Percentiles rank a stretch among this genome's conserved stretches.
Evolutionary conservation across 208 protist species (phyloP).

Genomic region (Crithidia thermophila): DNA sequence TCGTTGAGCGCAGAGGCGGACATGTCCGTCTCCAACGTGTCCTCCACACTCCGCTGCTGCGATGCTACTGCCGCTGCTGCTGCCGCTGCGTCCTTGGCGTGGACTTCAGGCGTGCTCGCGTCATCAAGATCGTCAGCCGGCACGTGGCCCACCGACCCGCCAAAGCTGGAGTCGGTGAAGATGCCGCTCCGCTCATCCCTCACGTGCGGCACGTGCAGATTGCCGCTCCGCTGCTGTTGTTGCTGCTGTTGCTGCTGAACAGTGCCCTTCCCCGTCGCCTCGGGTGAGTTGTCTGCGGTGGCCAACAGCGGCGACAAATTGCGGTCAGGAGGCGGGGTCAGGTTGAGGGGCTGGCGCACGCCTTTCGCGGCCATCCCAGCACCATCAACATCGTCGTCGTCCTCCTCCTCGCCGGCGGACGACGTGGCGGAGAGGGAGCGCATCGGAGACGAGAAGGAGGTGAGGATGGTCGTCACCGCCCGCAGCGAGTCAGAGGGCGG

Average conservation of each 20-base stretch:
- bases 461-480: neutral
- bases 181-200: no score
- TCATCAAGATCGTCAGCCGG: no score
- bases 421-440: constrained; percentile 1
- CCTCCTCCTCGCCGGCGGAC: neutral
- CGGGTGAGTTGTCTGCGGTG: neutral
- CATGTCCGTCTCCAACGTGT: neutral
- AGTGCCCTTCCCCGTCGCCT: neutral
- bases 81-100: no score
- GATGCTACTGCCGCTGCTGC: neutral
- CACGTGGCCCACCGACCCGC: no score
- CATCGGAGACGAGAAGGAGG: constrained; percentile 4
- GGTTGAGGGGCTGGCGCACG: neutral
- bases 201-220: no score
- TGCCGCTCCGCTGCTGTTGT: neutral
- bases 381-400: neutral
- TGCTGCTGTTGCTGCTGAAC: no score
- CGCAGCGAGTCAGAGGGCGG: neutral
- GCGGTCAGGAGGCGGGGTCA: neutral
- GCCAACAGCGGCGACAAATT: no score
- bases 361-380: neutral
- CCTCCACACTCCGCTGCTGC: neutral
- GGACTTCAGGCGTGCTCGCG: no score
- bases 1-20: neutral
- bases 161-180: no score